A percentile compares a stretch with the other conserved stretches of the same genome.
phyloP scores from a whole-genome alignment of 768 basidiomycete species.

The Chalciporus piperatus region DNA sequence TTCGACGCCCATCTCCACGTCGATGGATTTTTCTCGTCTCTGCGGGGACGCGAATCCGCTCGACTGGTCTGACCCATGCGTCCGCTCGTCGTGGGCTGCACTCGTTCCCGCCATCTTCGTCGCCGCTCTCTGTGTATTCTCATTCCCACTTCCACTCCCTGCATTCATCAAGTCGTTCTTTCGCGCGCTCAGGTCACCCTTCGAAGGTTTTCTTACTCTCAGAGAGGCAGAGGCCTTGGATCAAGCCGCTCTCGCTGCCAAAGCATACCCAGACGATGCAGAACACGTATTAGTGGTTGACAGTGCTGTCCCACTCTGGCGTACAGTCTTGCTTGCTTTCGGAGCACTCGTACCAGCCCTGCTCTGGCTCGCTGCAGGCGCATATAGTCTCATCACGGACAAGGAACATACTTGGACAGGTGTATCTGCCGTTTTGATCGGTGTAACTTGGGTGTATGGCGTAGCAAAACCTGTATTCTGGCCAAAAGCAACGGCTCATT shows the following conservation, averaged over 20 bases:
- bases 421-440: constrained; percentile 45
- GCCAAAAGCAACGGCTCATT: constrained; percentile 57
- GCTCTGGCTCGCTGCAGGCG: constrained; percentile 57
- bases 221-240: constrained; percentile 55
- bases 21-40: constrained; percentile 11
- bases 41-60: constrained; percentile 17
- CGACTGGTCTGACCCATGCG: constrained; percentile 46
- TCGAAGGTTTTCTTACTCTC: constrained; percentile 46
- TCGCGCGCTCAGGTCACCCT: constrained; percentile 20
- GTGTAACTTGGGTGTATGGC: constrained; percentile 66
- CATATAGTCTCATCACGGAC: constrained; percentile 47
- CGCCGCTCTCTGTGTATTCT: constrained; percentile 38
- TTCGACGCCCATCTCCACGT: not conserved
- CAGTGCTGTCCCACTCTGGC: constrained; percentile 50
- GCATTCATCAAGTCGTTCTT: constrained; percentile 16
- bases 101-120: constrained; percentile 48
- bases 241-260: constrained; percentile 3
- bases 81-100: constrained; percentile 52
- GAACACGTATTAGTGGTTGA: not conserved
- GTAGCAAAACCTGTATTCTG: constrained; percentile 50
- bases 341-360: constrained; percentile 57
- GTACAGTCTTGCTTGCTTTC: constrained; percentile 53
- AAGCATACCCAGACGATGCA: not conserved
- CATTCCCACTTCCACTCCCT: constrained; percentile 30
- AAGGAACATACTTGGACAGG: constrained; percentile 34